Conservation (phyloP, 176 grass and related monocot genomes). For the Pharus latifolius region DNA sequence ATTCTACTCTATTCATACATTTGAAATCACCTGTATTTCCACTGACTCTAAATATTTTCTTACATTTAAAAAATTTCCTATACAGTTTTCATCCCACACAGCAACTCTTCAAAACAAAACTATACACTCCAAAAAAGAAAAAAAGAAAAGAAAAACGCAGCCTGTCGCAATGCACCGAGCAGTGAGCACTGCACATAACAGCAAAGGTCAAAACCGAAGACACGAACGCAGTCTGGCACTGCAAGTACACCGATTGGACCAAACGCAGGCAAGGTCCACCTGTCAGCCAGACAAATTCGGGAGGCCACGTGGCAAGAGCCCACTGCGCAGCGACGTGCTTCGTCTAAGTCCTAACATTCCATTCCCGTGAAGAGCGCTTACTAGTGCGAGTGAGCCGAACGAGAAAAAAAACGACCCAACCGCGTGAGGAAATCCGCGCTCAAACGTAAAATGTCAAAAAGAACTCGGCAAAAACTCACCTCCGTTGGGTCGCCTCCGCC, state of each 20-base stretch:
- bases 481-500: conserved; percentile 44
- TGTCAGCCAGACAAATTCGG: neutral
- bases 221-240: no score
- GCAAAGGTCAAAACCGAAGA: no score
- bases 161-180: no score
- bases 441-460: neutral
- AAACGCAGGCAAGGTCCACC: neutral
- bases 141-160: no score
- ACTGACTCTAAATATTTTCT: no score
- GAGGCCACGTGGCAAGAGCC: conserved; percentile 26
- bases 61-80: no score
- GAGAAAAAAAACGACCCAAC: neutral
- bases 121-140: no score
- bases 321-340: conserved; percentile 11
- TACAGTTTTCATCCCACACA: no score
- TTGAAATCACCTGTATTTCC: no score
- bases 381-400: conserved; percentile 8
- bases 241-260: neutral
- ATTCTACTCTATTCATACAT: no score
- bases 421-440: conserved; percentile 8
- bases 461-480: conserved; percentile 41
- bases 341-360: conserved; percentile 18
- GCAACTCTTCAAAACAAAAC: no score
- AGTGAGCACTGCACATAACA: no score
- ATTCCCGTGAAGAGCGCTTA: conserved; percentile 30